These are phyloP conservation scores for Stephanodiscus minutulus DNA, from an alignment of 108 stramenopile genomes.

Conservation along the genomic window DNA sequence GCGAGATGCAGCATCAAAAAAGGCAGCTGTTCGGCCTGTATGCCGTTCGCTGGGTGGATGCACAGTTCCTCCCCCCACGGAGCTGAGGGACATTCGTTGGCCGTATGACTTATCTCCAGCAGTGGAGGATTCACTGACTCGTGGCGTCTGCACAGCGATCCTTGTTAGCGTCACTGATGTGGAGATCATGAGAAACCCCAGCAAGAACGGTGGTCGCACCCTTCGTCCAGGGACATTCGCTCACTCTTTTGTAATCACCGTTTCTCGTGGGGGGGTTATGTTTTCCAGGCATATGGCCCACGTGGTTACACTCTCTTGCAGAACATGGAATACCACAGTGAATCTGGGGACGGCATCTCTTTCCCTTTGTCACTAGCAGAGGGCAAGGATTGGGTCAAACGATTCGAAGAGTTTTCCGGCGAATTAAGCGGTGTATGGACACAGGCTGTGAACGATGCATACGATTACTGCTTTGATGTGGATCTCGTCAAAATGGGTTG, in stretches of 20 bases:
- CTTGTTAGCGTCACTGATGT: not conserved
- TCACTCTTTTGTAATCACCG: not conserved
- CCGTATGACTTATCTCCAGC: not conserved
- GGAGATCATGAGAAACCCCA: not conserved
- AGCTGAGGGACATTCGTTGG: not conserved
- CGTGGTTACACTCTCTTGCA: not conserved
- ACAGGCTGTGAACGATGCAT: not conserved
- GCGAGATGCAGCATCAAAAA: not conserved
- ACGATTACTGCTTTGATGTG: not conserved
- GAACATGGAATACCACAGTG: not conserved
- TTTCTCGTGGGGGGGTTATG: conserved; percentile 1
- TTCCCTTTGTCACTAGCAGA: not conserved
- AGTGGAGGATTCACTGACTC: not conserved
- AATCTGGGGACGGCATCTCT: not conserved
- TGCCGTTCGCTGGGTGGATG: not conserved
- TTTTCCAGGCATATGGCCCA: not conserved
- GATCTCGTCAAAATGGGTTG: not conserved
- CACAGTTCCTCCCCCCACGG: not conserved
- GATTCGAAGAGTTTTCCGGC: not conserved
- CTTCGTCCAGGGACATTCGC: not conserved
- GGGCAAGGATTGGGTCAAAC: not conserved
- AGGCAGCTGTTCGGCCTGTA: not conserved
- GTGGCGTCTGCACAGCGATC: not conserved
- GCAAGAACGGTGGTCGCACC: not conserved
- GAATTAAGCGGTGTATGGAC: not conserved